A percentile compares a stretch with the other conserved stretches of the same genome.
These are phyloP conservation scores for Verticillium zaregamsianum DNA, from an alignment of 2,329 filamentous ascomycete genomes.

Conservation along the genomic window DNA sequence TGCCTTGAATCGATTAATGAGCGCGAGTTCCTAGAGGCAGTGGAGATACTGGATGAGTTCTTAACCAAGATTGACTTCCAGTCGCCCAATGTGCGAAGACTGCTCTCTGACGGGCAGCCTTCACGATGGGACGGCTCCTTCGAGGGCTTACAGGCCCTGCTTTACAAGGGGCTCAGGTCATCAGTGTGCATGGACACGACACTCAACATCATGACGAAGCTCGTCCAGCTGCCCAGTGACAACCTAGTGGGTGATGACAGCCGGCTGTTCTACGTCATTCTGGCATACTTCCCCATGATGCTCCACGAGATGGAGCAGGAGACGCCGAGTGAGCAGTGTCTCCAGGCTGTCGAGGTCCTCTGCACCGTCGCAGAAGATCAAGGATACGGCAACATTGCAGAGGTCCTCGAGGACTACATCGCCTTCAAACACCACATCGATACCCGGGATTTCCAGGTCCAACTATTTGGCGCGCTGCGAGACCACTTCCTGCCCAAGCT, in stretches of 20 bases:
- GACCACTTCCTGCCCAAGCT: conserved; percentile 75
- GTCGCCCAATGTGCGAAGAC: conserved; percentile 61
- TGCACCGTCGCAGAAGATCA: conserved; percentile 70
- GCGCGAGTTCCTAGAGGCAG: conserved; percentile 84
- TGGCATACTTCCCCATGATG: conserved; percentile 89
- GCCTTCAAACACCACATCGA: conserved; percentile 57
- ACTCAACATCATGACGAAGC: conserved; percentile 70
- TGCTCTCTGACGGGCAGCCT: conserved; percentile 75
- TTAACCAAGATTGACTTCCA: conserved; percentile 79
- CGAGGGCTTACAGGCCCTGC: conserved; percentile 76
- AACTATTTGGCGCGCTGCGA: conserved; percentile 69
- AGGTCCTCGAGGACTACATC: conserved; percentile 67
- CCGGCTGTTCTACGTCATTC: conserved; percentile 76
- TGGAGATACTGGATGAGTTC: conserved; percentile 87
- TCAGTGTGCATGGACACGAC: conserved; percentile 76
- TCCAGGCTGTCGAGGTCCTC: conserved; percentile 65
- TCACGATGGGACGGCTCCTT: conserved; percentile 85
- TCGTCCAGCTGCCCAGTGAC: conserved; percentile 76
- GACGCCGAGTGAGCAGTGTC: conserved; percentile 48
- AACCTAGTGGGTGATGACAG: conserved; percentile 76
- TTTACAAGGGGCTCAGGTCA: conserved; percentile 91
- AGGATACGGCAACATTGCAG: conserved; percentile 61
- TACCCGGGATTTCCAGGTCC: conserved; percentile 70
- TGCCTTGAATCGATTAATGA: conserved; percentile 97
- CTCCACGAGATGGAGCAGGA: conserved; percentile 71